Evolutionary conservation across 192 early-diverging fungal species (phyloP).

Genomic region (Tieghemiomyces parasiticus): DNA sequence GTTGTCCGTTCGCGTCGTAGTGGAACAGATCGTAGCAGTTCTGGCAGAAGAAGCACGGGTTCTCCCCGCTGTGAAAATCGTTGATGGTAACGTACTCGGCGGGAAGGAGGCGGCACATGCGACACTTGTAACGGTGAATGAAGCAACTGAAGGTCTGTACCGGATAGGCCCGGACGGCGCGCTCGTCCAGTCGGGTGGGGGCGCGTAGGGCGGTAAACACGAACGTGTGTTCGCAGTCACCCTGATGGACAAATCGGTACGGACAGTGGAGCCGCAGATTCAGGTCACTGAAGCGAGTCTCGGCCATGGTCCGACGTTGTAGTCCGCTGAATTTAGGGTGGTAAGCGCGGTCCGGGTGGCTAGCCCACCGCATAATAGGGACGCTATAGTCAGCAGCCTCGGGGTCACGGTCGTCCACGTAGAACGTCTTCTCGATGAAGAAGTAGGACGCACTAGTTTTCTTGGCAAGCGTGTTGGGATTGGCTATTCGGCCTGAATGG

Average conservation of each 20-base stretch:
- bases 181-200: constrained; percentile 30
- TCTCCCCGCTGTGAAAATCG: constrained; percentile 51
- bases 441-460: constrained; percentile 53
- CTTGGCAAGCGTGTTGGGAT: constrained; percentile 29
- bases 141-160: constrained; percentile 34
- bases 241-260: constrained; percentile 65
- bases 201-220: constrained; percentile 44
- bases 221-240: constrained; percentile 60
- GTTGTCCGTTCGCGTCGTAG: constrained; percentile 36
- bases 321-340: constrained; percentile 30
- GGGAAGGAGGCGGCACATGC: constrained; percentile 41
- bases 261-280: constrained; percentile 43
- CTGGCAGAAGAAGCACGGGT: constrained; percentile 53
- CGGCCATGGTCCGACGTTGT: constrained; percentile 37
- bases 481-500: constrained; percentile 21
- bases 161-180: constrained; percentile 33
- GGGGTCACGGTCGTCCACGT: constrained; percentile 46
- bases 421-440: constrained; percentile 63
- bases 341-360: constrained; percentile 29
- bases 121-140: constrained; percentile 36
- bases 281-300: constrained; percentile 42
- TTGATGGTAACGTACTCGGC: constrained; percentile 49
- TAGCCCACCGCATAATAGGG: constrained; percentile 55
- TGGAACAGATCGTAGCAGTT: constrained; percentile 58
- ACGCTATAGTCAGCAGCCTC: constrained; percentile 50